phyloP scores from a whole-genome alignment of 106 monocot genomes.

The Allium sativum region DNA sequence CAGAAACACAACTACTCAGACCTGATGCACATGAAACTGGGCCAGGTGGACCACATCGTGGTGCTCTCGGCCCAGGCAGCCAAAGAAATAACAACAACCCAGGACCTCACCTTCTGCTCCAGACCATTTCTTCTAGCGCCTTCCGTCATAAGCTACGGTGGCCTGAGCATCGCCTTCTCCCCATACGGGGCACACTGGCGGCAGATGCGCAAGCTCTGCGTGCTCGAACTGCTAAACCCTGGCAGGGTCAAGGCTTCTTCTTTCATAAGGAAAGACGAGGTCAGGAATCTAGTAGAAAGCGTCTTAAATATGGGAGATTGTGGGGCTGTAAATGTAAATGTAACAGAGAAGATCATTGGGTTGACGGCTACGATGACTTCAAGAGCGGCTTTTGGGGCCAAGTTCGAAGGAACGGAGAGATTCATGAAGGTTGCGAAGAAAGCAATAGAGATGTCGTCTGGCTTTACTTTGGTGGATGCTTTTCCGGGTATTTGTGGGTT shows the following conservation, averaged over 20 bases:
- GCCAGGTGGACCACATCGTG: constrained; percentile 8
- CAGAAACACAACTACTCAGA: neutral
- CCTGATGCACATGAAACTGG: constrained; percentile 12
- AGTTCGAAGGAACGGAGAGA: neutral
- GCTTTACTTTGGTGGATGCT: constrained; percentile 1
- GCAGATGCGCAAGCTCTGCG: constrained; percentile 12
- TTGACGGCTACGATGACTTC: neutral
- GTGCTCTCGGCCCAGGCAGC: constrained; percentile 3
- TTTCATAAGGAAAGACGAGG: constrained; percentile 9
- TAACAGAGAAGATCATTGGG: neutral
- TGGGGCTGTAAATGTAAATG: neutral
- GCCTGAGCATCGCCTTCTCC: constrained; percentile 2
- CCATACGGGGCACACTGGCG: constrained; percentile 8
- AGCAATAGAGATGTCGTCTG: neutral
- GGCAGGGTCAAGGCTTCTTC: constrained; percentile 9
- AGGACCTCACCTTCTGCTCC: constrained; percentile 11
- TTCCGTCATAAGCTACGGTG: constrained; percentile 3
- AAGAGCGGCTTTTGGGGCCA: neutral
- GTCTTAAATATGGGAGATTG: neutral
- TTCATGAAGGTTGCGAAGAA: neutral
- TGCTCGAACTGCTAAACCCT: constrained; percentile 6
- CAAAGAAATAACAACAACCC: constrained; percentile 10
- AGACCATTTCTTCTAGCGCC: neutral
- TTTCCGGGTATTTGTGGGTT: constrained; percentile 7
- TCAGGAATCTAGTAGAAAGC: neutral